These are phyloP conservation scores for Multifurca ochricompacta DNA, from an alignment of 768 basidiomycete genomes.

Conservation along the genomic window DNA sequence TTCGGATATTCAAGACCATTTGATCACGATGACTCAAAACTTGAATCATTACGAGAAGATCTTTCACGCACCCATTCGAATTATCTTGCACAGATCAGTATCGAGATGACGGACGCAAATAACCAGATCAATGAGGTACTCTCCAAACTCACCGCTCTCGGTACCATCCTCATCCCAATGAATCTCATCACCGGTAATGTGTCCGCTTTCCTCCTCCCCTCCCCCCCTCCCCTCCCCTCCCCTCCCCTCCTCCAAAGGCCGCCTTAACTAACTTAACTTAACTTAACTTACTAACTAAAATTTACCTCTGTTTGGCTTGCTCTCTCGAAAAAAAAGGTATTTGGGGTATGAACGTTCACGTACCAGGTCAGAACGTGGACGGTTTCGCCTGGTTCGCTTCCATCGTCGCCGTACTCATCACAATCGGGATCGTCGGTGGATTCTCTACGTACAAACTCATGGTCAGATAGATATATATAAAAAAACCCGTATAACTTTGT, in stretches of 20 bases:
- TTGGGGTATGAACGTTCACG: constrained; percentile 99
- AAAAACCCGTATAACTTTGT: too few species aligned
- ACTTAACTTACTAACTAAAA: too few species aligned
- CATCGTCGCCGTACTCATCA: constrained; percentile 73
- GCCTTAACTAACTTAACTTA: too few species aligned
- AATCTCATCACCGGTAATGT: constrained; percentile 90
- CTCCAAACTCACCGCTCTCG: constrained; percentile 92
- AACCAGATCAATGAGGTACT: constrained; percentile 99
- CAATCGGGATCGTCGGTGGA: constrained; percentile 76
- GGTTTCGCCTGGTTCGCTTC: constrained; percentile 79
- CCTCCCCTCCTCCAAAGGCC: too few species aligned
- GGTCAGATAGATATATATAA: constrained; percentile 33
- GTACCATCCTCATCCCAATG: constrained; percentile 96
- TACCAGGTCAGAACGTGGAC: constrained; percentile 72
- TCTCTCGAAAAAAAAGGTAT: constrained; percentile 55
- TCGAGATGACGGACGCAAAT: constrained; percentile 99
- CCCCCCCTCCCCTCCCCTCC: too few species aligned
- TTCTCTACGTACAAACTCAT: constrained; percentile 75
- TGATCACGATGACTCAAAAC: constrained; percentile 99
- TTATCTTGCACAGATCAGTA: constrained; percentile 98
- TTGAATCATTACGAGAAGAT: constrained; percentile 99
- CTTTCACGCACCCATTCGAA: constrained; percentile 97
- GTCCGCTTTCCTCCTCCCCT: constrained; percentile 16
- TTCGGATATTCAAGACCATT: constrained; percentile 95
- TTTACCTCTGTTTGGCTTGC: too few species aligned